A percentile compares a stretch with the other conserved stretches of the same genome.
These are phyloP conservation scores for Streptanthus diversifolius DNA, from an alignment of 345 rosid species.

Conservation along the genomic window DNA sequence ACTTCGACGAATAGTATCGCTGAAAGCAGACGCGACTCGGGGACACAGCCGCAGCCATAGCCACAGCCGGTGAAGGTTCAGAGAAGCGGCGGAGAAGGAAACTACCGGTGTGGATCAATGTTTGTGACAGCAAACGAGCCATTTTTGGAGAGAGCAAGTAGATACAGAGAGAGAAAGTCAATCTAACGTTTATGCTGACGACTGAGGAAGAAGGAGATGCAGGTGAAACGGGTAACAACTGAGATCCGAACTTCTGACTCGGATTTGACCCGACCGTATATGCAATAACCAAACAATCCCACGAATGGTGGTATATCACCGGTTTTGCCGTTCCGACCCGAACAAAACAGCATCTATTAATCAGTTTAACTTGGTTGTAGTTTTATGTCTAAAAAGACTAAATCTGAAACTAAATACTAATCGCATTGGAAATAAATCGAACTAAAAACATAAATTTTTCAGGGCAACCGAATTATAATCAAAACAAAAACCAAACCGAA, in stretches of 20 bases:
- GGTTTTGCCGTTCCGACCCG: background rate
- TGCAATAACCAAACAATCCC: background rate
- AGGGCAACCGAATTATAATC: background rate
- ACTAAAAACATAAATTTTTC: background rate
- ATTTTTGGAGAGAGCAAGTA: background rate
- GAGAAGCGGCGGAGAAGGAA: constrained; percentile 25
- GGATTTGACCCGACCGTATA: background rate
- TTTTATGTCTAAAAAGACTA: background rate
- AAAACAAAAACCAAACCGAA: background rate
- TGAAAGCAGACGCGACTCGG: constrained; percentile 22
- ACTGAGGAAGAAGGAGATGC: constrained; percentile 8
- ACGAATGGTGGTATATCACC: background rate
- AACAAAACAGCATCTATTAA: background rate
- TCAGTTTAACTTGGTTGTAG: background rate
- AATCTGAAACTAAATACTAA: background rate
- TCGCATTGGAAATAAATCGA: background rate
- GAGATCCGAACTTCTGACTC: background rate
- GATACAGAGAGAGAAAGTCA: background rate
- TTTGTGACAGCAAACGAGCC: constrained; percentile 12
- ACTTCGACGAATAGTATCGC: constrained; percentile 19
- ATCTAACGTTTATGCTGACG: background rate
- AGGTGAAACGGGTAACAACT: constrained; percentile 16
- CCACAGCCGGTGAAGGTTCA: background rate
- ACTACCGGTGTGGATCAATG: constrained; percentile 2
- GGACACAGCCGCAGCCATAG: background rate